Evolutionary conservation across 1,284 basidiomycete genomes (phyloP), one percentile per base, ranked within the genome.

Genomic region (Moesziomyces sp.): DNA sequence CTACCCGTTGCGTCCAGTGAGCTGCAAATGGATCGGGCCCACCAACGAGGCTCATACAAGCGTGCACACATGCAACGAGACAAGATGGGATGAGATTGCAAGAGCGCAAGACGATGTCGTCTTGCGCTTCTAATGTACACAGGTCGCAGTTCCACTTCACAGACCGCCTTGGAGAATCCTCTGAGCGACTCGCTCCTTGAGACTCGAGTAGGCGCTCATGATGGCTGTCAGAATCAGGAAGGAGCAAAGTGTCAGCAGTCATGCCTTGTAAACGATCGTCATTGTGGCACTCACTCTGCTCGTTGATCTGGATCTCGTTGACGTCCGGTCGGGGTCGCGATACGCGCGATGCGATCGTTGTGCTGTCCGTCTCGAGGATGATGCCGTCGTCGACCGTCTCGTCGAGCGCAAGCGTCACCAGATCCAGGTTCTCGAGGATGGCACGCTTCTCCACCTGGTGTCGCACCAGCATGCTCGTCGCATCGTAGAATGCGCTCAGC

Each of bases 271-370:
- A 26, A 7, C 34, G 23, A 24, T 34, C 5, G 26, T 30, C 18
- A 40, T 45, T 4, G 3, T 28, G 16, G 35, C 16, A 76, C 83
- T 69, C 69, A 83, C 83, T 83, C 86, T 98, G 94, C 86, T 99
- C 97, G 88, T 98, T 99, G 88, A 99, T 97, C 71, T 97, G 92
- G 74, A 99, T 97, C 81, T 98, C 95, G 44, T 92, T 92, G n/a
- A 85, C 91, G 85, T 99, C 97, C 19, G 95, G 91, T 79, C 90
- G 91, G 50, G 97, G 93, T 75, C 95, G 87, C 75, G 93, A 96
- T 50, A 99, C 97, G 62, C 97, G 88, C 38, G 94, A 94, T 0
- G 95, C 94, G 81, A 99, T 97, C 11, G 95, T 93, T 0, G 93
- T 90, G 5, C 94, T 88, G 85, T 99, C 97, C 1, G 95, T 99